Percentiles rank a stretch among this genome's conserved stretches.
phyloP scores from a whole-genome alignment of 306 rosid species.

The Lithocarpus polystachyus region DNA sequence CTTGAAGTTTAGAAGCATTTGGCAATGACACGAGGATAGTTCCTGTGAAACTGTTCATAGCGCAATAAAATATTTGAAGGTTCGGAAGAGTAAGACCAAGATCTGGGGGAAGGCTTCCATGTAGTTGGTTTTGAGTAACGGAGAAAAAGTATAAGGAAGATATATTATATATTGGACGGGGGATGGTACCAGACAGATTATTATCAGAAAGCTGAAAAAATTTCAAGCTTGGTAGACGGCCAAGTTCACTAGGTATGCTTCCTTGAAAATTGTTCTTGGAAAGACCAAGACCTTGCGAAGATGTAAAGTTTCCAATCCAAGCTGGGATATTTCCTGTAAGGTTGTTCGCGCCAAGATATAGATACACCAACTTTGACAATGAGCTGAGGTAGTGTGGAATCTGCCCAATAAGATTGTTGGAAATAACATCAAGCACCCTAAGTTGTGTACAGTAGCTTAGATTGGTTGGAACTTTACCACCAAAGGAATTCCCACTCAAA shows the following conservation, averaged over 20 bases:
- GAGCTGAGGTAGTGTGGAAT: slow-evolving; percentile 20
- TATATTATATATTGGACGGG: slow-evolving; percentile 35
- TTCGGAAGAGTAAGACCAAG: slow-evolving; percentile 45
- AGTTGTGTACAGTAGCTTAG: slow-evolving; percentile 24
- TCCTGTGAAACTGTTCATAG: slow-evolving; percentile 35
- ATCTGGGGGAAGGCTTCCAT: slow-evolving; percentile 41
- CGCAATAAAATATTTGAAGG: slow-evolving; percentile 36
- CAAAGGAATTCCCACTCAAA: slow-evolving; percentile 14
- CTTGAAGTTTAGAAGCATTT: slow-evolving; percentile 42
- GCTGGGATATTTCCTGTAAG: slow-evolving; percentile 34
- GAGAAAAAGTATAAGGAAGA: slow-evolving; percentile 33
- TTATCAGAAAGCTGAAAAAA: slow-evolving; percentile 12
- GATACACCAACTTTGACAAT: neutral
- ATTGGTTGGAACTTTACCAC: slow-evolving; percentile 30
- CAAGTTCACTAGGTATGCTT: slow-evolving; percentile 35
- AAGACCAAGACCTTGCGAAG: slow-evolving; percentile 14
- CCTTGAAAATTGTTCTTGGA: slow-evolving; percentile 30
- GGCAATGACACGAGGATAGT: slow-evolving; percentile 37
- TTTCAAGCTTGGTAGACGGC: slow-evolving; percentile 23
- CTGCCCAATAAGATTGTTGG: slow-evolving; percentile 10
- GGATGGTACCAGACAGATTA: slow-evolving; percentile 31
- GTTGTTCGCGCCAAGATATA: slow-evolving; percentile 8
- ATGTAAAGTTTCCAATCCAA: slow-evolving; percentile 48
- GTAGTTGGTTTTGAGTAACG: slow-evolving; percentile 35
- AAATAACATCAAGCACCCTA: neutral